Conservation (phyloP, 306 rosid species). For the Canavalia ensiformis region DNA sequence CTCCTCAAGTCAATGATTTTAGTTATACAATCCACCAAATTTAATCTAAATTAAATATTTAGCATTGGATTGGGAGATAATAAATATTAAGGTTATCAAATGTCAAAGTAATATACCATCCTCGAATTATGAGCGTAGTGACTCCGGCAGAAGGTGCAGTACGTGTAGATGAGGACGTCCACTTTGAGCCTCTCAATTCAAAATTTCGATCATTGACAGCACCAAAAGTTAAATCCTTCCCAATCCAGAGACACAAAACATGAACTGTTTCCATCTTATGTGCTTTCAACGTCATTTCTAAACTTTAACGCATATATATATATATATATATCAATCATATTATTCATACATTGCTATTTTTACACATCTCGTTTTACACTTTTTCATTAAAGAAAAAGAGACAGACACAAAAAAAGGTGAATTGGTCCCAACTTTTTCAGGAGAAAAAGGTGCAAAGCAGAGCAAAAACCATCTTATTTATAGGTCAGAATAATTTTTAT, state of each 20-base stretch:
- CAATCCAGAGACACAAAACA: slow-evolving; percentile 10
- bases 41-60: too few species aligned
- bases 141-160: too few species aligned
- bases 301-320: background rate
- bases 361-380: background rate
- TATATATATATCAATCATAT: background rate
- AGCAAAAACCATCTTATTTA: background rate
- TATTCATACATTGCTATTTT: background rate
- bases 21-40: too few species aligned
- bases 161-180: slow-evolving; percentile 33
- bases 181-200: slow-evolving; percentile 40
- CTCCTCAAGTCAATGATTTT: too few species aligned
- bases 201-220: background rate
- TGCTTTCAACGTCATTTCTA: slow-evolving; percentile 40
- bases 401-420: background rate
- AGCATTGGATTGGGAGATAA: too few species aligned
- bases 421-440: background rate
- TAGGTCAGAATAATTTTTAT: background rate
- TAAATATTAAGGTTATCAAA: too few species aligned
- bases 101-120: too few species aligned
- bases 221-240: background rate
- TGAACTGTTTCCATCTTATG: background rate
- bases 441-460: background rate
- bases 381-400: background rate
- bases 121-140: too few species aligned